phyloP scores from a whole-genome alignment of 1,139 yeast species.

The Ashbya aceris region DNA sequence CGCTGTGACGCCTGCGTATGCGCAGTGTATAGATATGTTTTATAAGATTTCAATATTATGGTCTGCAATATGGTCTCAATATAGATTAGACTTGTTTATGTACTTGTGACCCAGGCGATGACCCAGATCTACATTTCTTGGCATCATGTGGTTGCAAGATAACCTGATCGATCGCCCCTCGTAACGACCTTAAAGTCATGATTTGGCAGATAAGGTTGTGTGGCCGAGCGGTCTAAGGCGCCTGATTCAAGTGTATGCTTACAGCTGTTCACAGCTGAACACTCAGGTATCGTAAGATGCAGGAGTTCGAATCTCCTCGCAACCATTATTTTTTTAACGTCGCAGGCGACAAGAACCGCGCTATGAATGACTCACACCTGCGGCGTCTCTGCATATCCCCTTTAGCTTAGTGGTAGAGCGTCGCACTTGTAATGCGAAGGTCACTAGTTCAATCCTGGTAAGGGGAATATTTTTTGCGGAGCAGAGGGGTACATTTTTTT shows the following conservation, averaged over 20 bases:
- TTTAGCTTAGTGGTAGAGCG: conserved; percentile 95
- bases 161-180: too few species aligned
- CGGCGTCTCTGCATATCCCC: conserved; percentile 34
- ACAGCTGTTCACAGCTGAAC: conserved; percentile 9
- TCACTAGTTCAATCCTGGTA: conserved; percentile 94
- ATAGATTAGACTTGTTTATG: too few species aligned
- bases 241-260: conserved; percentile 20
- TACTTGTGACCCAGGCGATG: too few species aligned
- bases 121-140: too few species aligned
- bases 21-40: neutral
- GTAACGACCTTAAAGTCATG: too few species aligned
- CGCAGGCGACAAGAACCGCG: too few species aligned
- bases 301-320: conserved; percentile 24
- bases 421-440: conserved; percentile 94
- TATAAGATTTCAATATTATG: neutral
- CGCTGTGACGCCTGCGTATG: too few species aligned
- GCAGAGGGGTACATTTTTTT: neutral
- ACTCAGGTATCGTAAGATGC: conserved; percentile 24
- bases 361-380: too few species aligned
- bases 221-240: conserved; percentile 27
- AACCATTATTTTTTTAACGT: conserved; percentile 18
- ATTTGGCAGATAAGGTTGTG: conserved; percentile 12
- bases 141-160: too few species aligned
- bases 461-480: conserved; percentile 45
- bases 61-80: neutral